phyloP scores from a whole-genome alignment of 352 stramenopile genomes.

The Pythium myriotylum region DNA sequence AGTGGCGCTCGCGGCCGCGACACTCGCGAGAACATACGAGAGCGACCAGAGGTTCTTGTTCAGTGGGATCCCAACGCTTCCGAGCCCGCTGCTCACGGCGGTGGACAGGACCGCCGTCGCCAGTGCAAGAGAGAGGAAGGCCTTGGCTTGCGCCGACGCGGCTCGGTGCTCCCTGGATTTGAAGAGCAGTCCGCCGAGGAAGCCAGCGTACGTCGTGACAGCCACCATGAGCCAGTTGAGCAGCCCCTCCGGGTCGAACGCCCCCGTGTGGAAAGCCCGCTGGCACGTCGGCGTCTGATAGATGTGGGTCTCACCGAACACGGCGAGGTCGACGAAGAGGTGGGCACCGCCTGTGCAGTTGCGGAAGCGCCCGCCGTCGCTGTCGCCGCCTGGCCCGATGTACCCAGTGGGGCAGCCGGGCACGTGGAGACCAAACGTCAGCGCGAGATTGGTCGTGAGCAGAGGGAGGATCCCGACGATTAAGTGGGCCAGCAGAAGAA shows the following conservation, averaged over 20 bases:
- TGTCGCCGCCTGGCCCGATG: conserved; percentile 61
- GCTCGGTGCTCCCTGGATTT: conserved; percentile 1
- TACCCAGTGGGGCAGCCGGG: conserved; percentile 78
- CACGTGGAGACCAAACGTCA: conserved; percentile 56
- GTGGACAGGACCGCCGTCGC: conserved; percentile 1
- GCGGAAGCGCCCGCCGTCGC: conserved; percentile 39
- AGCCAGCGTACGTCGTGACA: conserved; percentile 64
- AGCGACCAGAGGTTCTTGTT: conserved; percentile 90
- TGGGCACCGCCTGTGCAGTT: conserved; percentile 85
- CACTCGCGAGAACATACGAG: conserved; percentile 60
- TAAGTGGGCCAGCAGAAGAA: conserved; percentile 28
- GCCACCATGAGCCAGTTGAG: conserved; percentile 79
- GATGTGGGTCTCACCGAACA: conserved; percentile 69
- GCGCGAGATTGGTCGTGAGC: conserved; percentile 47
- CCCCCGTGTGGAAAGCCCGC: conserved; percentile 48
- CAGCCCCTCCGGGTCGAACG: conserved; percentile 80
- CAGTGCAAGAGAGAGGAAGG: not conserved
- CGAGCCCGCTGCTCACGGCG: conserved; percentile 15
- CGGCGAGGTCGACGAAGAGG: conserved; percentile 57
- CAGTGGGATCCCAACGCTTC: conserved; percentile 48
- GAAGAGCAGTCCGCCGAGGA: conserved; percentile 46
- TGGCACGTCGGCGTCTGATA: conserved; percentile 69
- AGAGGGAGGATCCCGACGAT: conserved; percentile 39
- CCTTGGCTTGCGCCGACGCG: not conserved
- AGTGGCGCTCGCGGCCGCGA: conserved; percentile 36